Percentiles rank a stretch among this genome's conserved stretches.
These are phyloP conservation scores for Nannizzia gypsea DNA, from an alignment of 2,329 filamentous ascomycete species.

Conservation along the genomic window DNA sequence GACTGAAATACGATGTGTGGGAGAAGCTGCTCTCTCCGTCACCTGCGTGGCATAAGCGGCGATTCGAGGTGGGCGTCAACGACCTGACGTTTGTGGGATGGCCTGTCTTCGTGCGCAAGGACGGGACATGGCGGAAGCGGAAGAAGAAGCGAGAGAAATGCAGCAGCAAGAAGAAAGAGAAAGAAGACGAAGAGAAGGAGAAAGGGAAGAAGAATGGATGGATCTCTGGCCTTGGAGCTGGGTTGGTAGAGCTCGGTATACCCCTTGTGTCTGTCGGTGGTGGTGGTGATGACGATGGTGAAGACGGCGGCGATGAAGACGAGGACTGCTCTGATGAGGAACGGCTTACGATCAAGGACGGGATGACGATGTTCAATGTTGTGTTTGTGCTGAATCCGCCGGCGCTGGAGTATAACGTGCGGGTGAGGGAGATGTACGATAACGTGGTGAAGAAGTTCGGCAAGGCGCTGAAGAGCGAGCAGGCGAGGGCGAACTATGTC, in stretches of 20 bases:
- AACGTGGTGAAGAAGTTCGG: slow-evolving; percentile 87
- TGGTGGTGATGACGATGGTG: background rate
- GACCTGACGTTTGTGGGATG: slow-evolving; percentile 70
- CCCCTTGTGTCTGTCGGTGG: background rate
- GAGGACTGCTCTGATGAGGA: background rate
- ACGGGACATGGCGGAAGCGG: slow-evolving; percentile 60
- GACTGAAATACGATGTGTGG: slow-evolving; percentile 63
- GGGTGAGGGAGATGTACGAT: slow-evolving; percentile 69
- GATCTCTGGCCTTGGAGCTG: slow-evolving; percentile 19
- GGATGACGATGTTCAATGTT: slow-evolving; percentile 95
- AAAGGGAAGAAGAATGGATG: slow-evolving; percentile 4
- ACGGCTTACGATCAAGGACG: slow-evolving; percentile 34
- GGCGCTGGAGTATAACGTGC: slow-evolving; percentile 59
- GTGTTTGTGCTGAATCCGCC: slow-evolving; percentile 82
- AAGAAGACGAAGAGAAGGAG: slow-evolving; percentile 20
- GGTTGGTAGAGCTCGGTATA: background rate
- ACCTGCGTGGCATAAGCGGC: slow-evolving; percentile 63
- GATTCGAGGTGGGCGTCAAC: slow-evolving; percentile 72
- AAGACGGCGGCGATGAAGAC: background rate
- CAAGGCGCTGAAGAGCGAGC: slow-evolving; percentile 84
- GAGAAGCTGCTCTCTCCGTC: slow-evolving; percentile 69
- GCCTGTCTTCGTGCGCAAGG: slow-evolving; percentile 68
- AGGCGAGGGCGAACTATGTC: slow-evolving; percentile 80
- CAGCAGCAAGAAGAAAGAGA: slow-evolving; percentile 17
- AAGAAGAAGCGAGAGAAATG: slow-evolving; percentile 26